These are phyloP conservation scores for Aechmea fasciata DNA, from an alignment of 176 grass and related monocot genomes.

Conservation along the genomic window DNA sequence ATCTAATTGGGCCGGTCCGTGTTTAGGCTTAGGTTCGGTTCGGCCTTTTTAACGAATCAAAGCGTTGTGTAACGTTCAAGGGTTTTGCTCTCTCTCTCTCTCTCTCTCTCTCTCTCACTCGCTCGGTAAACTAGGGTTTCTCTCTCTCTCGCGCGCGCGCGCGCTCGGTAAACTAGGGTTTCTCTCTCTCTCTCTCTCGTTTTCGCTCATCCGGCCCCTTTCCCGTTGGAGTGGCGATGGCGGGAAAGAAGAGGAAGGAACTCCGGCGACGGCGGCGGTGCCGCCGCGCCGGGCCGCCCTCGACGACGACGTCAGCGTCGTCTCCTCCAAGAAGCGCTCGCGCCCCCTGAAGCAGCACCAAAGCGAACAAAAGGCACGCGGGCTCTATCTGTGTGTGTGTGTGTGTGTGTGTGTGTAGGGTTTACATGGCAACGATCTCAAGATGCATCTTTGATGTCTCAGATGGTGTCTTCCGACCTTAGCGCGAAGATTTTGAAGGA, in stretches of 20 bases:
- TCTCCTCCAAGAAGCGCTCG: slow-evolving; percentile 51
- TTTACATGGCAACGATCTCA: not conserved
- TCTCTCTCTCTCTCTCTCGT: not conserved
- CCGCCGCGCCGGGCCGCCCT: slow-evolving; percentile 36
- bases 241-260: slow-evolving; percentile 70
- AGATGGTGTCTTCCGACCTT: slow-evolving; percentile 46
- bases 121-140: too few species aligned
- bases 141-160: too few species aligned
- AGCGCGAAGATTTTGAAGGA: slow-evolving; percentile 82
- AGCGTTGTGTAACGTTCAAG: too few species aligned
- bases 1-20: too few species aligned
- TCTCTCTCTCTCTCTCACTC: too few species aligned
- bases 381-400: too few species aligned
- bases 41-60: too few species aligned
- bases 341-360: slow-evolving; percentile 58
- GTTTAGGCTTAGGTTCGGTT: too few species aligned
- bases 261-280: slow-evolving; percentile 14
- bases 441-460: not conserved
- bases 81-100: too few species aligned
- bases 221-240: slow-evolving; percentile 23
- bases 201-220: not conserved
- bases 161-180: not conserved
- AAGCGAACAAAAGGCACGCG: slow-evolving; percentile 43
- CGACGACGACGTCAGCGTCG: slow-evolving; percentile 34
- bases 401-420: too few species aligned